Percentiles rank a stretch among this genome's conserved stretches.
phyloP scores from a whole-genome alignment of 768 basidiomycete species.

The Rhizopogon vulgaris region DNA sequence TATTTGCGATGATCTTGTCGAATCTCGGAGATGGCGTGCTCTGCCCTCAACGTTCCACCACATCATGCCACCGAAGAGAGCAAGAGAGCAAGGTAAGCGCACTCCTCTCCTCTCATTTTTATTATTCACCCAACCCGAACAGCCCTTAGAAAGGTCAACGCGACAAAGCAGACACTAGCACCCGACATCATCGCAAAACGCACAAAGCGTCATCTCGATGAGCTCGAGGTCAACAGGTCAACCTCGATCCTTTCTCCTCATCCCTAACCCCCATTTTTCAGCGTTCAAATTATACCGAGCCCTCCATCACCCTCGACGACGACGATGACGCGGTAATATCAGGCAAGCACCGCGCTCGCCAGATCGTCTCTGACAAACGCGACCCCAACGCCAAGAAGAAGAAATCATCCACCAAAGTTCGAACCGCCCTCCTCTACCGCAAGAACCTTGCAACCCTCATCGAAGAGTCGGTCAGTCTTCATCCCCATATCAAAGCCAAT shows the following conservation, averaged over 20 bases:
- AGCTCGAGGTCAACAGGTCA: conserved; percentile 59
- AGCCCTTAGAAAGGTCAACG: conserved; percentile 46
- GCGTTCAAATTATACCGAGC: conserved; percentile 76
- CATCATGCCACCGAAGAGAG: conserved; percentile 44
- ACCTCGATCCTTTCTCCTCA: background rate
- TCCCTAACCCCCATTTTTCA: conserved; percentile 22
- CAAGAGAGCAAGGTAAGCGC: conserved; percentile 42
- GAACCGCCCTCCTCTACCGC: conserved; percentile 75
- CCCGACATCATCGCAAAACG: conserved; percentile 71
- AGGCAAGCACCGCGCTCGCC: conserved; percentile 28
- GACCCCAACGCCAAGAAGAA: conserved; percentile 45
- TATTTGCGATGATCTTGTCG: background rate
- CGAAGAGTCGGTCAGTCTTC: conserved; percentile 67
- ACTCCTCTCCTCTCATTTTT: background rate
- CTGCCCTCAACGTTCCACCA: background rate
- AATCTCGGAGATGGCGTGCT: conserved; percentile 1
- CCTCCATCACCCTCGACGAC: conserved; percentile 36
- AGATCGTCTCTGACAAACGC: background rate
- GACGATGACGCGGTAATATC: conserved; percentile 44
- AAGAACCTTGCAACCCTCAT: conserved; percentile 70
- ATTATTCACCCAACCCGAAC: conserved; percentile 5
- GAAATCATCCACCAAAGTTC: conserved; percentile 77
- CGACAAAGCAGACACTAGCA: conserved; percentile 37
- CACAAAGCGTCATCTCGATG: conserved; percentile 71
- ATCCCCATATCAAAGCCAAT: background rate